Base-by-base conservation (phyloP, 2,329 filamentous ascomycete species). In the Fusarium anguioides region DNA sequence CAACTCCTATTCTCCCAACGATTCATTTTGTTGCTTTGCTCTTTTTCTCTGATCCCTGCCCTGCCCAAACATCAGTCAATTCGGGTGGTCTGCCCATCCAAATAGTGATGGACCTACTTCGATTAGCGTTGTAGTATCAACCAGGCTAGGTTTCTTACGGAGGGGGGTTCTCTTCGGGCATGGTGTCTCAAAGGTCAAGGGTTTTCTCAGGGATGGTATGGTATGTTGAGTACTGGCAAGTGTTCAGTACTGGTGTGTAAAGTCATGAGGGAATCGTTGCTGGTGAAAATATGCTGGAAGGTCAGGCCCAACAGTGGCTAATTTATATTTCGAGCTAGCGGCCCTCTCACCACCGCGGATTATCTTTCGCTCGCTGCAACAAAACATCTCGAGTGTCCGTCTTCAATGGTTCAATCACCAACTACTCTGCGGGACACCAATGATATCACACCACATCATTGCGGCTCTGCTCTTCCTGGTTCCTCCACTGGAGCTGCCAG, bases 401-500 rank as follows among this genome's bases (percentile, higher is more conserved):
- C 51, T 17, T 55, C 40, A 48, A 58, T 33, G 51, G 46, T 51
- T 70, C 35, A 44, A 70, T 74, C 55, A 39, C 58, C 55, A 53
- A 27, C 51, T 45, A 47, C 56, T 29, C 58, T 39, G 3, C 24
- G 24, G 33, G 46, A 65, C 56, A 61, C 74, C 75, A 76, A 75
- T 75, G 60, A 67, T 47, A 56, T 54, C 41, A 60, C 60, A 68
- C 64, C 73, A 76, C 75, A 74, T 76, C 57, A 60, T 35, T 70
- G 72, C 62, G 67, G 63, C 71, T 75, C 69, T 69, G 62, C 59
- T 64, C 35, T 36, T 42, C 41, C 47, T 23, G 33, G 52, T 35
- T 46, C 23, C 36, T 57, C 44, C 39, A 50, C 63, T 69, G 57
- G 29, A 35, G 33, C 45, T 55, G 23, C 18, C 42, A 48, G 21